These are phyloP conservation scores for Tulasnella sp. DNA, from an alignment of 768 basidiomycete genomes.

Conservation along the genomic window DNA sequence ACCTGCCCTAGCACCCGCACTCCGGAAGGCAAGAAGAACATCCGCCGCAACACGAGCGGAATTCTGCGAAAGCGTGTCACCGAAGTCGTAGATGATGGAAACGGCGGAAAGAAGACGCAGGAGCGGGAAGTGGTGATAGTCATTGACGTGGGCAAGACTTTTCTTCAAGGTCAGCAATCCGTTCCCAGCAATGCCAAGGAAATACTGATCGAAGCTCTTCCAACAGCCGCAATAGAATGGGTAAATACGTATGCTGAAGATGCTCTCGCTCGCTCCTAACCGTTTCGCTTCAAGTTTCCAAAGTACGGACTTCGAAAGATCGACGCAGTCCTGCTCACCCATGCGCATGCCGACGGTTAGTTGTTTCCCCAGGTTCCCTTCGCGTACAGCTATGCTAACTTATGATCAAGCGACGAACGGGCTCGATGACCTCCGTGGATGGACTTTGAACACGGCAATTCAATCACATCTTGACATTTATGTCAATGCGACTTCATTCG, in stretches of 20 bases:
- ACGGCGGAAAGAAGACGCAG: not conserved
- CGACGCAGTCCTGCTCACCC: constrained; percentile 70
- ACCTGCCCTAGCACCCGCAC: constrained; percentile 58
- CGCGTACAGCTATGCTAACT: not conserved
- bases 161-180: constrained; percentile 32
- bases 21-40: constrained; percentile 70
- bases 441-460: constrained; percentile 57
- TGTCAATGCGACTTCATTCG: constrained; percentile 50
- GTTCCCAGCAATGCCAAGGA: not conserved
- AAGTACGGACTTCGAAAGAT: constrained; percentile 61
- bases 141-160: constrained; percentile 83
- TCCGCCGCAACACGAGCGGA: constrained; percentile 71
- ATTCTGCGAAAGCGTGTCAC: constrained; percentile 36
- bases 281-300: constrained; percentile 36
- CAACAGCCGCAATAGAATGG: constrained; percentile 28
- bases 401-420: constrained; percentile 68
- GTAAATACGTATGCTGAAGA: too few species aligned
- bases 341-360: constrained; percentile 74
- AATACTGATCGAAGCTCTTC: constrained; percentile 20
- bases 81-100: constrained; percentile 15
- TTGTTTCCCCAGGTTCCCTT: not conserved
- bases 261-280: not conserved
- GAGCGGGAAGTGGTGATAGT: constrained; percentile 31
- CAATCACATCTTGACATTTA: constrained; percentile 69
- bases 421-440: constrained; percentile 76